Evolutionary conservation across 805 yeast genomes (phyloP), one percentile per base, ranked within the genome.

Genomic region (Myxozyma vanderwaltii): DNA sequence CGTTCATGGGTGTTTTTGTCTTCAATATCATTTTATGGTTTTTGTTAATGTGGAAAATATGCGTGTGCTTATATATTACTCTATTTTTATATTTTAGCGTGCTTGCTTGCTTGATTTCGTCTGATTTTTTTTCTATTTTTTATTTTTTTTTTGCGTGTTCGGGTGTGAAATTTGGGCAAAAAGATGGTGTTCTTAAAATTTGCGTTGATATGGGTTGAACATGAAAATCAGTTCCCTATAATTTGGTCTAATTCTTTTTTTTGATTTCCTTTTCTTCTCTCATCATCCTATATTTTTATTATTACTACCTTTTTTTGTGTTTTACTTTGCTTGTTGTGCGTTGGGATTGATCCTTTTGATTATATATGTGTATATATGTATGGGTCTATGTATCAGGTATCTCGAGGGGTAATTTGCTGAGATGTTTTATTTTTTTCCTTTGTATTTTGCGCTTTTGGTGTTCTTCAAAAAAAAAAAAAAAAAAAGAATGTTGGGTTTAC

Each of bases 91-190:
- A 23, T 53, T 45, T 13, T 41, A 27, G 17, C 29, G 17, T 36
- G 36, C 26, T 31, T 54, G n/a, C n/a, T n/a, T n/a, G n/a, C n/a
- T n/a, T n/a, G n/a, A n/a, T n/a, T n/a, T n/a, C n/a, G n/a, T n/a
- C n/a, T n/a, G n/a, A n/a, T n/a, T n/a, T 39, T 52, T 12, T 52
- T n/a, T n/a, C 5, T 13, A 10, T 23, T 6, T 23, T 23, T 27
- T 29, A 8, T 8, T 40, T 39, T 31, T 23, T 19, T 29, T 39
- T 40, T 39, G 41, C 36, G 39, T 23, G 49, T 45, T 23, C 29
- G 54, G 47, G 46, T 31, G 51, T 53, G 62, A 52, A 48, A 47
- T 58, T 58, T 54, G 56, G 56, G 60, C 44, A 51, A 56, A n/a
- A 51, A 50, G 60, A 51, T 45, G 56, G 56, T 56, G 56, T 56